These are phyloP conservation scores for Rhizopus delemar DNA, from an alignment of 371 early-diverging fungal species.

Conservation along the genomic window DNA sequence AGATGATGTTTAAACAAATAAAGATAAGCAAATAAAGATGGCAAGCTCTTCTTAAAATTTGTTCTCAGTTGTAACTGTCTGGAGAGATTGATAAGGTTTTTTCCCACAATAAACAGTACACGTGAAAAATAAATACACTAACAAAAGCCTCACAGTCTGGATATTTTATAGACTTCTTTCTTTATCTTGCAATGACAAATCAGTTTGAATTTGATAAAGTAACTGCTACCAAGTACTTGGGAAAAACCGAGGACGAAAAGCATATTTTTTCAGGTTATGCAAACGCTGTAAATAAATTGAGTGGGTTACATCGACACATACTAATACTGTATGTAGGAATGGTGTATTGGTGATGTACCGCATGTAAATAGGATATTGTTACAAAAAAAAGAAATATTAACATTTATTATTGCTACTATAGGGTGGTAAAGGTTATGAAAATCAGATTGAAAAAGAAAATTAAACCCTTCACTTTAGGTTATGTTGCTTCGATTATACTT, in stretches of 20 bases:
- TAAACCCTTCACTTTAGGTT: conserved; percentile 24
- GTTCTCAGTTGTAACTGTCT: no score
- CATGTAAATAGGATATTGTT: conserved; percentile 25
- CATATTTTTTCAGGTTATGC: conserved; percentile 14
- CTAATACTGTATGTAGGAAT: conserved; percentile 12
- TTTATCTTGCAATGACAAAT: conserved; percentile 1
- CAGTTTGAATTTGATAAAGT: conserved; percentile 19
- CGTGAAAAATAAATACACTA: no score
- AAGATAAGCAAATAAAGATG: no score
- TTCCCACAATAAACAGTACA: no score
- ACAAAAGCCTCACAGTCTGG: background rate
- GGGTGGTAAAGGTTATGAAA: conserved; percentile 23
- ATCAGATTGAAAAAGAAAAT: background rate
- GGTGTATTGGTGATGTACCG: conserved; percentile 43
- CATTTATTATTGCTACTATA: conserved; percentile 1
- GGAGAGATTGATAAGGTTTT: no score
- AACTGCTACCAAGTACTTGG: conserved; percentile 12
- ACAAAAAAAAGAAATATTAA: background rate
- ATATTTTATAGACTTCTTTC: conserved; percentile 16
- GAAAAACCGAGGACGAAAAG: conserved; percentile 4
- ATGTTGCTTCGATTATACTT: conserved; percentile 36
- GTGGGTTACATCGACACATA: background rate
- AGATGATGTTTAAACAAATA: no score
- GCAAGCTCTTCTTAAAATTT: no score
- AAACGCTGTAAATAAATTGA: conserved; percentile 14